phyloP scores from a whole-genome alignment of 2,329 filamentous ascomycete species.

The Fusarium dlaminii region DNA sequence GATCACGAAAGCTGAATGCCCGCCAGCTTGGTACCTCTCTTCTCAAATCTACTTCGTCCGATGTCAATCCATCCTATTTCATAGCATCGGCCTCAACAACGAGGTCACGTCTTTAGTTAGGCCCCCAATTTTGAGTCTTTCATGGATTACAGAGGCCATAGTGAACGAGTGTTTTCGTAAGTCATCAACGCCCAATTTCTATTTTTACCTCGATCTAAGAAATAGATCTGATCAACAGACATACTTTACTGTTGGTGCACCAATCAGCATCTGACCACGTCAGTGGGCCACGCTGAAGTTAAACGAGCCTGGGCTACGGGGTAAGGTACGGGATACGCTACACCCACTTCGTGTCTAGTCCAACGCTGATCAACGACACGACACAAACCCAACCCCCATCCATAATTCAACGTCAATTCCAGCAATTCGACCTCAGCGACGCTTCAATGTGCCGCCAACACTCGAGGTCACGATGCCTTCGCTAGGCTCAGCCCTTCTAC shows the following conservation, averaged over 20 bases:
- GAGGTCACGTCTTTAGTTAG: neutral
- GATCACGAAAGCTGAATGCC: neutral
- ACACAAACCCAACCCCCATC: slow-evolving; percentile 19
- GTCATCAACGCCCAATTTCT: neutral
- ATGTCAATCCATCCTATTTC: neutral
- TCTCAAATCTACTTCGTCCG: neutral
- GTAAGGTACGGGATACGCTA: neutral
- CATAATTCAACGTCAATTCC: neutral
- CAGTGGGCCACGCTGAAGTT: slow-evolving; percentile 12
- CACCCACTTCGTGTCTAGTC: slow-evolving; percentile 18
- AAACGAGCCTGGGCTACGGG: slow-evolving; percentile 1
- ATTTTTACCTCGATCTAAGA: neutral
- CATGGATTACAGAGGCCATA: neutral
- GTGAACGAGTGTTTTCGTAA: neutral
- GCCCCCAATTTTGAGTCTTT: no score
- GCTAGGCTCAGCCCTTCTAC: slow-evolving; percentile 24
- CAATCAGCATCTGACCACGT: slow-evolving; percentile 12
- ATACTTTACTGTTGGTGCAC: neutral
- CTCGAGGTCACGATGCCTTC: slow-evolving; percentile 30
- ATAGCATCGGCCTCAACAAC: neutral
- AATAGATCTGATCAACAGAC: neutral
- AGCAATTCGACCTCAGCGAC: slow-evolving; percentile 1
- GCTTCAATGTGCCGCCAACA: slow-evolving; percentile 26
- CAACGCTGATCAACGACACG: slow-evolving; percentile 14
- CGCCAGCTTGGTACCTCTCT: neutral